Conservation (phyloP, 371 early-diverging fungal genomes). For the Haplosporangium sp. region DNA sequence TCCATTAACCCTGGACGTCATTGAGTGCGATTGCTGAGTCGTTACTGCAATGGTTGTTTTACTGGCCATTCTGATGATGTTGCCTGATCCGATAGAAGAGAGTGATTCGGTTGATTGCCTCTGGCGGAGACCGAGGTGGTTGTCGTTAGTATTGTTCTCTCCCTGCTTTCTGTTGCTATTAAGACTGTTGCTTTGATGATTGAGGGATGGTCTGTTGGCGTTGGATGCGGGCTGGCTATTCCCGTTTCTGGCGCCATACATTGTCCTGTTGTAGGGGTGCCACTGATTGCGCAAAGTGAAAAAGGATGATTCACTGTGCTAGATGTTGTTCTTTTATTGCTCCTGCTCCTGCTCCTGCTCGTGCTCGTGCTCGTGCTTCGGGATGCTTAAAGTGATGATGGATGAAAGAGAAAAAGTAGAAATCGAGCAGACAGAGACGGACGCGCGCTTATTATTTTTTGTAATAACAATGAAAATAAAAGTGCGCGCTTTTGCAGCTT, state of each 20-base stretch:
- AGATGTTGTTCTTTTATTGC: not conserved
- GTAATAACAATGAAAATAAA: not conserved
- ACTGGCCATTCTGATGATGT: not conserved
- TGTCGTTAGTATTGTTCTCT: not conserved
- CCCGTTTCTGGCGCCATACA: slow-evolving; percentile 50
- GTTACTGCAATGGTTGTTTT: slow-evolving; percentile 1
- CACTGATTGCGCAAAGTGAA: not conserved
- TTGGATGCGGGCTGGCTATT: slow-evolving; percentile 7
- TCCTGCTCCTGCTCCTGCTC: too few relatives aligned
- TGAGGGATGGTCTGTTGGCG: too few relatives aligned
- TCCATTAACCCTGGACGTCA: slow-evolving; percentile 3
- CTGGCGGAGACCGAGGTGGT: slow-evolving; percentile 2
- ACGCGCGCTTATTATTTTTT: not conserved
- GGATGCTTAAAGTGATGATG: not conserved
- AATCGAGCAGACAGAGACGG: not conserved
- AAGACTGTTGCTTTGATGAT: too few relatives aligned
- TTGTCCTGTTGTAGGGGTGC: slow-evolving; percentile 1
- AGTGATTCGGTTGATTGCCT: slow-evolving; percentile 39
- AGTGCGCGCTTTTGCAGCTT: not conserved
- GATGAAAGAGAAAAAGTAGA: not conserved
- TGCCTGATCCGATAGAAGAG: slow-evolving; percentile 25
- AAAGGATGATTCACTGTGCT: not conserved
- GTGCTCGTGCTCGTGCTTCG: too few relatives aligned
- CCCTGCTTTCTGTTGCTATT: too few relatives aligned
- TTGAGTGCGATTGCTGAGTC: slow-evolving; percentile 2